These are phyloP conservation scores for Cladosporium sp. DNA, from an alignment of 2,329 filamentous ascomycete species.

Conservation along the genomic window DNA sequence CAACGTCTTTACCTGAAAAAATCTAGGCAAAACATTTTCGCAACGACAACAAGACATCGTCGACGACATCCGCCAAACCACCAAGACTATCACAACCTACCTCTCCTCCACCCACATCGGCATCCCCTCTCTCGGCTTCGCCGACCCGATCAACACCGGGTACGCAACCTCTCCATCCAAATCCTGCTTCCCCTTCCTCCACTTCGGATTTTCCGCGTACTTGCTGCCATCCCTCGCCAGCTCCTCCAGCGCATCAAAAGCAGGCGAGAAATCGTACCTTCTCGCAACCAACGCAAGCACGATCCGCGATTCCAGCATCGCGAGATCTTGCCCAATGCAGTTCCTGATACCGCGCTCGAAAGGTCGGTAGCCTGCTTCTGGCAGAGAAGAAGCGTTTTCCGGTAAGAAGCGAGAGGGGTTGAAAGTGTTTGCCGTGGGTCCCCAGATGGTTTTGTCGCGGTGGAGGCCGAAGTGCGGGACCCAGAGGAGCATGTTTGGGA, in stretches of 20 bases:
- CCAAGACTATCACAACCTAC: background rate
- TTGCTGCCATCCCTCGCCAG: slow-evolving; percentile 37
- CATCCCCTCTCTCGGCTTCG: slow-evolving; percentile 36
- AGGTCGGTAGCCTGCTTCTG: slow-evolving; percentile 51
- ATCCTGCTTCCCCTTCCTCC: slow-evolving; percentile 27
- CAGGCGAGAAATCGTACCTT: slow-evolving; percentile 50
- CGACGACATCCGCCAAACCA: background rate
- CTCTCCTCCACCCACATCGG: slow-evolving; percentile 23
- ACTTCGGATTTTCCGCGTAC: slow-evolving; percentile 28
- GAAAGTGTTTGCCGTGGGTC: slow-evolving; percentile 42
- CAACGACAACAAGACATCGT: background rate
- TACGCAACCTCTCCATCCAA: slow-evolving; percentile 33
- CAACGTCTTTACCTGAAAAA: background rate
- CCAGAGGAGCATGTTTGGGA: slow-evolving; percentile 46
- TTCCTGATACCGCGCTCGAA: slow-evolving; percentile 56
- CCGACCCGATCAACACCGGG: slow-evolving; percentile 31
- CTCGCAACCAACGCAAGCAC: slow-evolving; percentile 50
- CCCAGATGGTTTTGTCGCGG: slow-evolving; percentile 41
- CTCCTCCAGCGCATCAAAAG: slow-evolving; percentile 35
- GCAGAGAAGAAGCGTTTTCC: slow-evolving; percentile 30
- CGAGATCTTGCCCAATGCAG: slow-evolving; percentile 58
- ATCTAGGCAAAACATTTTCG: background rate
- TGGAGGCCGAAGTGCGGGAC: slow-evolving; percentile 40
- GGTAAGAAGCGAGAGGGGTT: slow-evolving; percentile 50
- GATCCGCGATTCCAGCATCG: slow-evolving; percentile 51